Evolutionary conservation across 192 early-diverging fungal genomes (phyloP).

Genomic region (Podila epigama): DNA sequence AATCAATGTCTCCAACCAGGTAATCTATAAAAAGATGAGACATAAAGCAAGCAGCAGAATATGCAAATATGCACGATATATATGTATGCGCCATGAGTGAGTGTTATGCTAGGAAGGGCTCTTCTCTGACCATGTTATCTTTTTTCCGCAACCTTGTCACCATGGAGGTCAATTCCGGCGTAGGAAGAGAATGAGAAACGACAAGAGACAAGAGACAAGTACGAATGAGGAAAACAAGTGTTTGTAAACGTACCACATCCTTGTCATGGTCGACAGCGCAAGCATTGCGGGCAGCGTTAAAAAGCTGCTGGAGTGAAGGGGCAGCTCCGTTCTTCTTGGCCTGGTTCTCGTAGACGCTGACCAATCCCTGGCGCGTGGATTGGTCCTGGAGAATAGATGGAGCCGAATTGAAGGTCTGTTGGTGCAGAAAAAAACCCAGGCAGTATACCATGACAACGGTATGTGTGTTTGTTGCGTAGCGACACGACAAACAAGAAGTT

Average conservation of each 20-base stretch:
- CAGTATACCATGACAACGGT: too few relatives aligned
- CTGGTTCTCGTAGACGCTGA: slow-evolving; percentile 29
- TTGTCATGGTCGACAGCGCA: slow-evolving; percentile 51
- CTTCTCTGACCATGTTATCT: background rate
- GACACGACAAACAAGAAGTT: too few relatives aligned
- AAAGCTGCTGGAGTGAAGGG: slow-evolving; percentile 38
- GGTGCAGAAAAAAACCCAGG: background rate
- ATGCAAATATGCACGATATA: background rate
- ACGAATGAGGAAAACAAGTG: background rate
- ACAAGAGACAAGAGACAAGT: too few relatives aligned
- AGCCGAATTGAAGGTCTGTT: slow-evolving; percentile 46
- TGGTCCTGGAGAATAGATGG: slow-evolving; percentile 45
- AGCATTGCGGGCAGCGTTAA: slow-evolving; percentile 37
- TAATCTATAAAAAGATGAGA: slow-evolving; percentile 20
- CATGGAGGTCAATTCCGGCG: too few relatives aligned
- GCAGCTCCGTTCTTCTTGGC: slow-evolving; percentile 31
- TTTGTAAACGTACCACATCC: slow-evolving; percentile 22
- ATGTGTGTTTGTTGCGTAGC: too few relatives aligned
- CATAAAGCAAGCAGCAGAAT: background rate
- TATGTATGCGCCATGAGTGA: background rate
- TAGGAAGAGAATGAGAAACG: too few relatives aligned
- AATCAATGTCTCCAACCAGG: slow-evolving; percentile 45
- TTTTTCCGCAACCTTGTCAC: background rate
- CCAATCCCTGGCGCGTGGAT: slow-evolving; percentile 26
- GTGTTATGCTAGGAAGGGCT: too few relatives aligned